Percentiles rank a stretch among this genome's conserved stretches.
Evolutionary conservation across 345 rosid genomes (phyloP).

Genomic region (Rhodomyrtus tomentosa): DNA sequence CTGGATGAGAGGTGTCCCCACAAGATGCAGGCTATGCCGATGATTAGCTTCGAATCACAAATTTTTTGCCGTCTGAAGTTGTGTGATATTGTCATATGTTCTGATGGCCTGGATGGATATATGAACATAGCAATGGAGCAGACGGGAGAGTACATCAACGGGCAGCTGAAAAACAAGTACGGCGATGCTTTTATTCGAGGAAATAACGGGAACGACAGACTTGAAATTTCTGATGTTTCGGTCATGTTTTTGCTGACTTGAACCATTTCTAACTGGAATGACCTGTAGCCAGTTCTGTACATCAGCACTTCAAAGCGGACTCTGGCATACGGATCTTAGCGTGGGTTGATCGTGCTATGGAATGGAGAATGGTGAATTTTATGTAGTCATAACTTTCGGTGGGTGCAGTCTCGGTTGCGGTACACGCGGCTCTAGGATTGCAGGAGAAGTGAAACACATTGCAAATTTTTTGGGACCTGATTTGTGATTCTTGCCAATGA

Average conservation of each 20-base stretch:
- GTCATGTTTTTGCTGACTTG: not conserved
- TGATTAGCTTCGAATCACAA: no score
- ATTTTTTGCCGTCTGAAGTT: not conserved
- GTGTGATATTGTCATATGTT: not conserved
- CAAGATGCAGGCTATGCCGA: no score
- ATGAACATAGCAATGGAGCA: constrained; percentile 89
- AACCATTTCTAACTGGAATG: not conserved
- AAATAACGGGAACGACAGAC: constrained; percentile 43
- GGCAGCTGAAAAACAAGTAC: constrained; percentile 78
- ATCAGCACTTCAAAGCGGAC: constrained; percentile 79
- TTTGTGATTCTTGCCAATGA: not conserved
- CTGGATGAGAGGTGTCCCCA: no score
- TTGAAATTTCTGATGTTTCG: not conserved
- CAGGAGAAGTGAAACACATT: no score
- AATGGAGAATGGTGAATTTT: not conserved
- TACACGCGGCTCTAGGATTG: no score
- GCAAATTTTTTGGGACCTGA: no score
- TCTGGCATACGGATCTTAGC: constrained; percentile 64
- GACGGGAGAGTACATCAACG: constrained; percentile 84
- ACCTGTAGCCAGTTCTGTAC: constrained; percentile 63
- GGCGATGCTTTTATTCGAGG: constrained; percentile 92
- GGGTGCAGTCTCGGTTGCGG: not conserved
- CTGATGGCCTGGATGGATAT: not conserved
- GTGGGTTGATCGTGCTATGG: not conserved
- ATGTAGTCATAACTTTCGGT: not conserved